These are phyloP conservation scores for Scedosporium apiospermum DNA, from an alignment of 2,329 filamentous ascomycete genomes.

Conservation along the genomic window DNA sequence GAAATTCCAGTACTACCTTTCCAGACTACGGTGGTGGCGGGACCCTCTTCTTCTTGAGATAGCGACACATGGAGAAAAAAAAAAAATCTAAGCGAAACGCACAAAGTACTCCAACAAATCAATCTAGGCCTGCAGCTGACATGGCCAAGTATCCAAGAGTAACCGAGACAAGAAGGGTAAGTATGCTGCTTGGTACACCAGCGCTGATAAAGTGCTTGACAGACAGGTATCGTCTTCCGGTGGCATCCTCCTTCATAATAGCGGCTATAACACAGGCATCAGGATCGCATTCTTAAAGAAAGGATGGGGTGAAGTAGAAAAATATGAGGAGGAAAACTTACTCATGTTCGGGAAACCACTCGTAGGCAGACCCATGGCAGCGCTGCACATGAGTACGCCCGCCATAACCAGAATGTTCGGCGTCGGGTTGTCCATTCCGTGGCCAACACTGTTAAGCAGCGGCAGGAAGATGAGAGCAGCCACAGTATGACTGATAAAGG, in stretches of 20 bases:
- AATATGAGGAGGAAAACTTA: slow-evolving; percentile 41
- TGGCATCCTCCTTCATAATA: slow-evolving; percentile 98
- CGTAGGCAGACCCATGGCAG: slow-evolving; percentile 91
- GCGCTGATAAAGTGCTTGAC: slow-evolving; percentile 92
- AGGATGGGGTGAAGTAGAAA: not conserved
- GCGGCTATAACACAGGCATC: slow-evolving; percentile 51
- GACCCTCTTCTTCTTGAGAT: not conserved
- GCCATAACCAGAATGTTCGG: slow-evolving; percentile 95
- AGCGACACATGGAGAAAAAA: not conserved
- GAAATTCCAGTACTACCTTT: too few relatives aligned
- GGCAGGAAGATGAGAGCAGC: slow-evolving; percentile 91
- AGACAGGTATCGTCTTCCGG: slow-evolving; percentile 81
- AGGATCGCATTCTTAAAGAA: not conserved
- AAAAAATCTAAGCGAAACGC: not conserved
- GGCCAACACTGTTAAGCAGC: slow-evolving; percentile 77
- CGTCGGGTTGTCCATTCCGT: slow-evolving; percentile 77
- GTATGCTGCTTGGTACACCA: slow-evolving; percentile 78
- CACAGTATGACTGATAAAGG: slow-evolving; percentile 96
- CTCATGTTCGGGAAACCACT: slow-evolving; percentile 99
- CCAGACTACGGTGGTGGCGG: too few relatives aligned
- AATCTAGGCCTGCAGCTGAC: slow-evolving; percentile 58
- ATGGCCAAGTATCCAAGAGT: slow-evolving; percentile 88
- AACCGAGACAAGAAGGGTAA: slow-evolving; percentile 73
- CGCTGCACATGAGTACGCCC: slow-evolving; percentile 89
- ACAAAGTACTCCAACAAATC: slow-evolving; percentile 8